Percentiles rank a stretch among this genome's conserved stretches.
phyloP scores from a whole-genome alignment of 129 eudicot genomes.

The Flaveria brownii region DNA sequence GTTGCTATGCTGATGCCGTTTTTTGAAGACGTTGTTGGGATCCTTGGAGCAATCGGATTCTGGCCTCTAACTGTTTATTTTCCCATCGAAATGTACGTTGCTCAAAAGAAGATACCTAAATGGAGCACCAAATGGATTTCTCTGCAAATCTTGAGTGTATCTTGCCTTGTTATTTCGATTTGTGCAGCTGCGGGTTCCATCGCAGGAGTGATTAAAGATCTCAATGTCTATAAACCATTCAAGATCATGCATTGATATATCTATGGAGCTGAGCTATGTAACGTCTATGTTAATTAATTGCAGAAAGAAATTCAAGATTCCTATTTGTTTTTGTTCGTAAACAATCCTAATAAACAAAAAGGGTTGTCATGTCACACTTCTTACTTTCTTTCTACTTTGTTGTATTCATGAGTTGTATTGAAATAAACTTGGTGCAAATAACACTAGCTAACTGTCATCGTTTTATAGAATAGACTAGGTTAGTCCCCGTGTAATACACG shows the following conservation, averaged over 20 bases:
- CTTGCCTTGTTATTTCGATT: conserved; percentile 50
- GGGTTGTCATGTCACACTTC: no score
- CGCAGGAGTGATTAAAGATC: conserved; percentile 62
- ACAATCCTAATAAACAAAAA: no score
- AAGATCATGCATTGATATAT: conserved; percentile 43
- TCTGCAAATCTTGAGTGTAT: conserved; percentile 42
- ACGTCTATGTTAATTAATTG: not conserved
- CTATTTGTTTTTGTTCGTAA: not conserved
- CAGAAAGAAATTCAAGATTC: not conserved
- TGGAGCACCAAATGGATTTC: conserved; percentile 62
- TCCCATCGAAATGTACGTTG: conserved; percentile 66
- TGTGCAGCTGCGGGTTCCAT: conserved; percentile 69
- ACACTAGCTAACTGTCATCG: not conserved
- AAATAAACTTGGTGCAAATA: no score
- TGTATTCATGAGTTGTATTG: not conserved
- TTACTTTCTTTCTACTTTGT: not conserved
- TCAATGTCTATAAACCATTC: conserved; percentile 61
- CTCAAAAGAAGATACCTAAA: conserved; percentile 48
- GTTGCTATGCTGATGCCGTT: conserved; percentile 67
- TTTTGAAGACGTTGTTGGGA: conserved; percentile 68
- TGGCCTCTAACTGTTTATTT: conserved; percentile 71
- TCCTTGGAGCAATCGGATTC: conserved; percentile 63
- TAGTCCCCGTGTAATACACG: no score
- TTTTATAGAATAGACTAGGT: no score
- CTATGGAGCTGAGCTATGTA: not conserved